Evolutionary conservation across 2,329 filamentous ascomycete species (phyloP).

Genomic region (Penicillium oxalicum): DNA sequence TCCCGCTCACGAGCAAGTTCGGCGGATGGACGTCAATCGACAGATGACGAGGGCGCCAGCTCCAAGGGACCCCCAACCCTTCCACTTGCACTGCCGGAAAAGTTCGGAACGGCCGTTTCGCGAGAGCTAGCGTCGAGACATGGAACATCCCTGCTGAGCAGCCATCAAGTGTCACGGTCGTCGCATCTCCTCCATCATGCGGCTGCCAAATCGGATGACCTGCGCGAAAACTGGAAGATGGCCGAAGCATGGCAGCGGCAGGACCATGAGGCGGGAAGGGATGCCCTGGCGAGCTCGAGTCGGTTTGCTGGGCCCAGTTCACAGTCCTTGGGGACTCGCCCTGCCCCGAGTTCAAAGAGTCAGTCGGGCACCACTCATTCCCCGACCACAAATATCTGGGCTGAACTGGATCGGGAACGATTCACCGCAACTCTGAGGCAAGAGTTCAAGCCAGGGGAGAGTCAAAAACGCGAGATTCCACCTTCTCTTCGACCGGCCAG

Average conservation of each 20-base stretch:
- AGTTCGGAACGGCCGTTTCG: slow-evolving; percentile 27
- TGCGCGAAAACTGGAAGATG: slow-evolving; percentile 17
- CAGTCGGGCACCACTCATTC: not conserved
- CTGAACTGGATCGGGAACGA: slow-evolving; percentile 21
- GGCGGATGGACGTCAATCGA: slow-evolving; percentile 11
- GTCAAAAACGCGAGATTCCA: not conserved
- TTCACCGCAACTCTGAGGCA: slow-evolving; percentile 23
- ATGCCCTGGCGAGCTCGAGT: not conserved
- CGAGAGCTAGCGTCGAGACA: slow-evolving; percentile 23
- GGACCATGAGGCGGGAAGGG: slow-evolving; percentile 3
- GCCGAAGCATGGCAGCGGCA: slow-evolving; percentile 16
- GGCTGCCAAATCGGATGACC: slow-evolving; percentile 15
- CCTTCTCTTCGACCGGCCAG: not conserved
- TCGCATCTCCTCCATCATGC: slow-evolving; percentile 10
- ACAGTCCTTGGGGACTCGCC: not conserved
- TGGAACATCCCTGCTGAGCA: slow-evolving; percentile 15
- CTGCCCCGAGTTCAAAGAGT: not conserved
- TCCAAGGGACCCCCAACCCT: slow-evolving; percentile 15
- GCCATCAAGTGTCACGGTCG: slow-evolving; percentile 9
- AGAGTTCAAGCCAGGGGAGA: slow-evolving; percentile 10
- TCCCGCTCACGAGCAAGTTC: slow-evolving; percentile 27
- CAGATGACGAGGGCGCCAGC: not conserved
- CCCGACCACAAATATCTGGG: slow-evolving; percentile 1
- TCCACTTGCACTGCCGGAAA: slow-evolving; percentile 23
- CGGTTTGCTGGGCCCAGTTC: not conserved